Evolutionary conservation across 78 protist species (phyloP).

Genomic region (Dictyostelium discoideum): DNA sequence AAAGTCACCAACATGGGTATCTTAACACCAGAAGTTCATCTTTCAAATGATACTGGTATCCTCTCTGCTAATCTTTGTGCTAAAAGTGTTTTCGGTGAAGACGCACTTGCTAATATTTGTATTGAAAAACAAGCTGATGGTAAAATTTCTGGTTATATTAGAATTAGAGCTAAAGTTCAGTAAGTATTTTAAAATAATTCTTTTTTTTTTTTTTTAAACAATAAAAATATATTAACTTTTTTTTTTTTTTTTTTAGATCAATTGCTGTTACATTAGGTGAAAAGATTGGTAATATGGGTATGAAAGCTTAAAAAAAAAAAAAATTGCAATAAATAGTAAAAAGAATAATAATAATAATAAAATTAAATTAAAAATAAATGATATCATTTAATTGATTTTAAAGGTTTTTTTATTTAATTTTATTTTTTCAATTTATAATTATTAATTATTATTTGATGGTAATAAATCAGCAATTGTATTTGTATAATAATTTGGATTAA

Average conservation of each 20-base stretch:
- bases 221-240: not conserved
- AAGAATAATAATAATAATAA: not conserved
- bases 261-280: constrained; percentile 98
- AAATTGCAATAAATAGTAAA: not conserved
- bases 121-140: constrained; percentile 88
- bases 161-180: constrained; percentile 97
- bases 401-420: not conserved
- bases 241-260: constrained; percentile 70
- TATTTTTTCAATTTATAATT: not conserved
- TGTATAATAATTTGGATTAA: not conserved
- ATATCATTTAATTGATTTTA: not conserved
- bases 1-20: constrained; percentile 95
- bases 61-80: constrained; percentile 98
- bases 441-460: not conserved
- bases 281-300: constrained; percentile 81
- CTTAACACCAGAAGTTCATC: constrained; percentile 88
- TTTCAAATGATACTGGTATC: constrained; percentile 94
- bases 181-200: not conserved
- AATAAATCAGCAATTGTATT: constrained; percentile 1
- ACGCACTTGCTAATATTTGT: constrained; percentile 96
- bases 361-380: not conserved
- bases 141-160: constrained; percentile 91
- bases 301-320: not conserved
- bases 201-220: not conserved
- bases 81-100: constrained; percentile 91